Base-by-base conservation (phyloP, 2,329 filamentous ascomycete genomes). In the Ceratocystis albifundus region DNA sequence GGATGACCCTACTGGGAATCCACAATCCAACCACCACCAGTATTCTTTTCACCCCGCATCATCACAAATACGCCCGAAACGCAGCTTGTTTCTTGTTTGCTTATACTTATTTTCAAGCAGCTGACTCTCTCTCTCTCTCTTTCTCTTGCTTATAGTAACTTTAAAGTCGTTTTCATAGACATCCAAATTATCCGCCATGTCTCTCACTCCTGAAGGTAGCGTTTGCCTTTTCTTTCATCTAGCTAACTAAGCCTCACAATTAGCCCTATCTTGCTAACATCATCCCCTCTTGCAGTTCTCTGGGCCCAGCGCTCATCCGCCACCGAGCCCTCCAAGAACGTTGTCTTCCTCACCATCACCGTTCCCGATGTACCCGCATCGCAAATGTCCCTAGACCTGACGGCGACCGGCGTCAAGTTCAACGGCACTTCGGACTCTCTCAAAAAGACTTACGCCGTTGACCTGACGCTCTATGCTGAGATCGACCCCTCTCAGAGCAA, bases 251-350 rank as follows among this genome's bases (percentile, higher is more conserved):
- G 36, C 36, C 36, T 12, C 36, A 41, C 10, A 15, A 41, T 12
- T 12, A 41, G 32, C 20, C 59, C 15, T 59, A n/a, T 46, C 32
- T 46, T 32, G 4, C 59, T 62, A 36, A 10, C 20, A 10, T 53
- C 22, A 10, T n/a, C 32, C 20, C 41, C 15, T 46, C 62, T 48
- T 30, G 68, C 73, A 97, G 94, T 99, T 72, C 88, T 91, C 78
- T 99, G 94, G 94, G 93, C 94, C 71, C 94, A 99, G 82, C 92
- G 94, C 82, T 97, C 93, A 61, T 94, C 87, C 74, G 80, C 77
- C 72, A 80, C 81, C 71, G 92, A 96, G 66, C 76, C 88, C 66
- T 83, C 87, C 76, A 95, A 92, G 82, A 99, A 99, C 84, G 89
- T 90, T 80, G 80, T 99, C 82, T 96, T 91, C 81, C 84, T 99